A percentile compares a stretch with the other conserved stretches of the same genome.
phyloP scores from a whole-genome alignment of 2,329 filamentous ascomycete species.

The Ceratocystis lukuohia region DNA sequence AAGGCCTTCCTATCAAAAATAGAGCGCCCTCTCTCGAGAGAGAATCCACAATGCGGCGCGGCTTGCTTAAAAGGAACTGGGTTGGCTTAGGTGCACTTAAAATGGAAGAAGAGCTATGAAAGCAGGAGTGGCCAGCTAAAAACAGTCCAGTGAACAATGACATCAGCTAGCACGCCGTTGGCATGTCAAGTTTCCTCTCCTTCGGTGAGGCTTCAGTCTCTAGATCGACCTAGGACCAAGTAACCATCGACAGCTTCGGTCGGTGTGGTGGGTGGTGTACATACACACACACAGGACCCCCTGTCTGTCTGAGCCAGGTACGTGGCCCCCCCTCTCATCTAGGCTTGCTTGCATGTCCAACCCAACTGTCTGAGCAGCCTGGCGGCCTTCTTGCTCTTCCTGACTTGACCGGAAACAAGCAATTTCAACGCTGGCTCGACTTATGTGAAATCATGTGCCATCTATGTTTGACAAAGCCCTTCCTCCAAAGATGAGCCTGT shows the following conservation, averaged over 20 bases:
- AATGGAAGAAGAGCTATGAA: background rate
- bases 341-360: background rate
- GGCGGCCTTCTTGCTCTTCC: background rate
- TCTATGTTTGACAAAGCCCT: background rate
- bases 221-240: background rate
- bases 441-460: slow-evolving; percentile 2
- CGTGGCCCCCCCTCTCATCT: no score
- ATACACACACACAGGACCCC: background rate
- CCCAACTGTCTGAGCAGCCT: background rate
- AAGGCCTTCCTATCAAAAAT: background rate
- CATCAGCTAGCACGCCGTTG: background rate
- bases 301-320: no score
- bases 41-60: background rate
- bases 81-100: background rate
- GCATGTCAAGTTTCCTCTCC: no score
- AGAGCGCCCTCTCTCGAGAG: background rate
- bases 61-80: background rate
- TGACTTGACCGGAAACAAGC: background rate
- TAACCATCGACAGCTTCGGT: background rate
- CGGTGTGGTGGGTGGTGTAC: background rate
- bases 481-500: background rate
- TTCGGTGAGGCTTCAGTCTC: background rate
- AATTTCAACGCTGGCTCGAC: background rate
- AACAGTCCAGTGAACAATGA: background rate
- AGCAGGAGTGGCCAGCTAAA: no score